Evolutionary conservation across 2,329 filamentous ascomycete genomes (phyloP), one percentile per base, ranked within the genome.

Genomic region (Myriosclerotinia curreyana): DNA sequence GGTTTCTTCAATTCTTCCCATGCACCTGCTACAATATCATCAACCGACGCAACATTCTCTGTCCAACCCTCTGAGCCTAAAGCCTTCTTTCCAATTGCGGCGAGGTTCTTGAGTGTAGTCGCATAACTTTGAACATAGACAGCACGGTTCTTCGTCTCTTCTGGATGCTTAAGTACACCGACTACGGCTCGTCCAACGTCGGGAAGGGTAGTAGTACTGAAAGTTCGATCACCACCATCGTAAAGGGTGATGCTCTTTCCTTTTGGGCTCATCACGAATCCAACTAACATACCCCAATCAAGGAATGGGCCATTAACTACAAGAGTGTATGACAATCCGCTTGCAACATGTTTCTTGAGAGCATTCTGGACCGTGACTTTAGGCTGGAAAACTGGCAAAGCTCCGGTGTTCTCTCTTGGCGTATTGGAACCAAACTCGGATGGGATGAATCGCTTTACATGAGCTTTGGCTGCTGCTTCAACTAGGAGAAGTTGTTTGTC

Each of bases 361-460:
- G 69, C 66, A 31, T 70, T 49, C 15, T 59, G 66, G 22, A 67
- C 66, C 38, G 69, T 64, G 12, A 62, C 58, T 60, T 68, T 66
- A 5, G 64, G 34, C 22, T 59, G 25, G 15, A 68, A 69, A 49
- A 68, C 17, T 48, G 69, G 66, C 15, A 66, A 58, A 42, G 51
- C n/a, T 42, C 64, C 48, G 31, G 67, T 34, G 49, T 68, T 67
- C 9, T 66, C 62, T 36, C 52, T 66, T 25, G 61, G 58, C 0
- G 65, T 75, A 75, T 75, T 70, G 49, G 73, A 72, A 20, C 75
- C 76, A 46, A 81, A 88, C 64, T 88, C 84, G 14, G 81, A 82
- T 1, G 85, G 84, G 46, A 88, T 77, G 75, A 86, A 86, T 22
- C 83, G 79, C 71, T 83, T 79, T 9, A 88, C 83, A n/a, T 83